Percentiles rank a stretch among this genome's conserved stretches.
Evolutionary conservation across 352 stramenopile genomes (phyloP).

Genomic region (Phytophthora nicotianae): DNA sequence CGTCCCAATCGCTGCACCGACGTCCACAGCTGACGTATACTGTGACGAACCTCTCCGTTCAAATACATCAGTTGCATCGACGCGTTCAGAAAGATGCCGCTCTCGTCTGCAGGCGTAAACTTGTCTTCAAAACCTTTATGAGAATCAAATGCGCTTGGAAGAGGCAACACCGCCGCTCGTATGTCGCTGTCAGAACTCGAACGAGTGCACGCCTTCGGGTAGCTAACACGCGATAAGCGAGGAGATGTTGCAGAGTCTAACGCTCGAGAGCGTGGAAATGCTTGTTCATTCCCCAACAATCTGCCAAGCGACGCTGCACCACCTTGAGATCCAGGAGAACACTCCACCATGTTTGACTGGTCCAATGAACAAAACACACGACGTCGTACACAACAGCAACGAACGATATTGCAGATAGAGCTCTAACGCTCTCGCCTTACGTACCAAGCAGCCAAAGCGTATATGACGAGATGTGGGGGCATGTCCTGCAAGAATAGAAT

Average conservation of each 20-base stretch:
- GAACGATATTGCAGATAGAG: constrained; percentile 8
- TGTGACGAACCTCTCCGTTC: constrained; percentile 63
- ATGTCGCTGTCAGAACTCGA: constrained; percentile 46
- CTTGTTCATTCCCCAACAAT: constrained; percentile 1
- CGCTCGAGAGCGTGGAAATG: background rate
- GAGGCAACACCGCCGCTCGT: constrained; percentile 11
- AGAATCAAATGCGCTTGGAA: constrained; percentile 9
- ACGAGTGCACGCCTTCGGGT: constrained; percentile 23
- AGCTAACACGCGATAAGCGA: constrained; percentile 2
- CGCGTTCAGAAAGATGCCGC: constrained; percentile 56
- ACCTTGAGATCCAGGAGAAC: constrained; percentile 16
- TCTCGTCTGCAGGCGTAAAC: constrained; percentile 5
- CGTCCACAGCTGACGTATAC: constrained; percentile 67
- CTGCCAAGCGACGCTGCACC: background rate
- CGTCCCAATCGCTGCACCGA: constrained; percentile 58
- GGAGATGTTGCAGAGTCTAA: background rate
- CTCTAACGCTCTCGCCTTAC: constrained; percentile 7
- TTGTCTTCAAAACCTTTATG: constrained; percentile 2
- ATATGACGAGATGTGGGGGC: constrained; percentile 21
- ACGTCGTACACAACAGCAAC: constrained; percentile 18
- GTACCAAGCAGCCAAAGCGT: constrained; percentile 11
- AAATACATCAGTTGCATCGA: constrained; percentile 71
- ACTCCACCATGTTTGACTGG: constrained; percentile 23
- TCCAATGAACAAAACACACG: constrained; percentile 23
- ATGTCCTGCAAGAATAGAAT: constrained; percentile 36